Conservation (phyloP, 352 stramenopile genomes). For the Globisporangium echinulatum region DNA sequence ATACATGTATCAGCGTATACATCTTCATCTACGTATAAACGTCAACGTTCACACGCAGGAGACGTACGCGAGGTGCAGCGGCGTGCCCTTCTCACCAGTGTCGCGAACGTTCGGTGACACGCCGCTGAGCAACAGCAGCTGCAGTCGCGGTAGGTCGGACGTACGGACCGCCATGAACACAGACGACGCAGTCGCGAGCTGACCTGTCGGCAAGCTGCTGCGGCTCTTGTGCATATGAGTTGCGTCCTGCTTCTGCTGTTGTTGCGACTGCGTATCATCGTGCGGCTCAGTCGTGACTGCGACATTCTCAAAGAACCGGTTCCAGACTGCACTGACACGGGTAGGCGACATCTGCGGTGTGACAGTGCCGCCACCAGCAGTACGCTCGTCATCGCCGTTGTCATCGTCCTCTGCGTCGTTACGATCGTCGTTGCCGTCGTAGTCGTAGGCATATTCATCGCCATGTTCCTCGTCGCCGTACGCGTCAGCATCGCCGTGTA, state of each 20-base stretch:
- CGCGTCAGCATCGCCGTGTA: not conserved
- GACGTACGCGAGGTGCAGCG: constrained; percentile 62
- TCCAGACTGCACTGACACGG: constrained; percentile 65
- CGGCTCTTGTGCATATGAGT: not conserved
- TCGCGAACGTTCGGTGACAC: constrained; percentile 53
- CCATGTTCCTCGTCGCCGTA: not conserved
- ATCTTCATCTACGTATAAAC: not conserved
- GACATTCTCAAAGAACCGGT: constrained; percentile 74
- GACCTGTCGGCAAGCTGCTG: not conserved
- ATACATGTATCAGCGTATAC: not conserved
- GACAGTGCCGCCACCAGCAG: not conserved
- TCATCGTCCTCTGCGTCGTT: too few relatives aligned
- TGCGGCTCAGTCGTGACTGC: not conserved
- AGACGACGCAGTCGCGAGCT: constrained; percentile 1
- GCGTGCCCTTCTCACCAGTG: constrained; percentile 54
- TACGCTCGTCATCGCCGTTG: too few relatives aligned
- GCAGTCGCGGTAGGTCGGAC: constrained; percentile 30
- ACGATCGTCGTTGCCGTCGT: too few relatives aligned
- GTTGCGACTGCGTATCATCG: constrained; percentile 1
- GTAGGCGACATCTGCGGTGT: constrained; percentile 22
- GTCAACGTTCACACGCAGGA: too few relatives aligned
- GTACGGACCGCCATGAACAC: constrained; percentile 55
- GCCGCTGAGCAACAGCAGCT: constrained; percentile 40
- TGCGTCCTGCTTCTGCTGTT: not conserved
- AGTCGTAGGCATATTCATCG: too few relatives aligned